Conservation (phyloP, 345 rosid genomes). For the Eutrema heterophyllum region DNA sequence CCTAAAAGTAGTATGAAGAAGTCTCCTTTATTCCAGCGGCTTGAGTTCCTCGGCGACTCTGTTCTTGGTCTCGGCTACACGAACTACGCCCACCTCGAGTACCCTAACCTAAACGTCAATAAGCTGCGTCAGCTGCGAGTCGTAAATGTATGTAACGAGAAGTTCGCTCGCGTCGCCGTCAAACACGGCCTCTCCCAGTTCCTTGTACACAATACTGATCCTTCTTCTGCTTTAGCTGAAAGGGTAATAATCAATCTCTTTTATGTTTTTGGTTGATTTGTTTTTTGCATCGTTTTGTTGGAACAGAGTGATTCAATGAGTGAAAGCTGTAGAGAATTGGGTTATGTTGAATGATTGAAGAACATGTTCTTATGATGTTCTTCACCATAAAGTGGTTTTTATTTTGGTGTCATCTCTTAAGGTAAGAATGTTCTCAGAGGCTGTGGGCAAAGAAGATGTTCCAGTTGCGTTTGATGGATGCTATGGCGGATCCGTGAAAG, state of each 20-base stretch:
- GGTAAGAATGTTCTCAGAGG: constrained; percentile 46
- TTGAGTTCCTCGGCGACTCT: constrained; percentile 66
- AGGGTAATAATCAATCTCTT: constrained; percentile 28
- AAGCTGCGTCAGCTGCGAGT: constrained; percentile 38
- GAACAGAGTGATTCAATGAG: no score
- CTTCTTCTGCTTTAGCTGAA: constrained; percentile 18
- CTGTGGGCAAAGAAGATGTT: constrained; percentile 41
- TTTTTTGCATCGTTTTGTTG: no score
- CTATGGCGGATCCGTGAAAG: constrained; percentile 45
- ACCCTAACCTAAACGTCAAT: constrained; percentile 42
- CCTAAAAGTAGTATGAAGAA: no score
- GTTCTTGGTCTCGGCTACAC: constrained; percentile 44
- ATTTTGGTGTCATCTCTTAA: not conserved
- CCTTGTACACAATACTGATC: constrained; percentile 29
- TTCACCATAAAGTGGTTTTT: no score
- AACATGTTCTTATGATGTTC: no score
- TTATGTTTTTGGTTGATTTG: no score
- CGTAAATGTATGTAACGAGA: constrained; percentile 55
- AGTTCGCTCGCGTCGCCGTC: constrained; percentile 61
- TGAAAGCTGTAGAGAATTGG: no score
- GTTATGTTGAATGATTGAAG: no score
- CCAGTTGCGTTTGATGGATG: constrained; percentile 36
- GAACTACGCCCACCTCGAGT: constrained; percentile 34
- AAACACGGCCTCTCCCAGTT: constrained; percentile 34
- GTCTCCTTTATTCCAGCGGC: constrained; percentile 23